Evolutionary conservation across 768 basidiomycete species (phyloP).

Genomic region (Boletus vinaceobasis): DNA sequence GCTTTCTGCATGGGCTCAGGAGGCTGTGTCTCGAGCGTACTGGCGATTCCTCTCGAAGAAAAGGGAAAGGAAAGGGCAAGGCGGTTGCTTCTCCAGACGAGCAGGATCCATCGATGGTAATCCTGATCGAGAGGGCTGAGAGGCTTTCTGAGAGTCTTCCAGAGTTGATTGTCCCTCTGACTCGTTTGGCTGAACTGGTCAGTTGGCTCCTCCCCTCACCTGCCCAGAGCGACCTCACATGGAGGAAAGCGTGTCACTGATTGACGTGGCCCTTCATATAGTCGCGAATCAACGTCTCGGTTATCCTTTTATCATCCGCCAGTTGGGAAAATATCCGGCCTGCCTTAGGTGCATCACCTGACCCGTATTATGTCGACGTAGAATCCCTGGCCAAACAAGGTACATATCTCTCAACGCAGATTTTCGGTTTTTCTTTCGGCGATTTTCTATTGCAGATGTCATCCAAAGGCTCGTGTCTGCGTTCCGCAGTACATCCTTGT

Average conservation of each 20-base stretch:
- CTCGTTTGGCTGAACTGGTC: constrained; percentile 71
- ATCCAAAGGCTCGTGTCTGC: constrained; percentile 38
- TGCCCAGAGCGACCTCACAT: background rate
- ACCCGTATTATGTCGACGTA: constrained; percentile 67
- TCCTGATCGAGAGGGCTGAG: constrained; percentile 68
- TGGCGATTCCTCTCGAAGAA: constrained; percentile 12
- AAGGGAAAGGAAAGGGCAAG: constrained; percentile 34
- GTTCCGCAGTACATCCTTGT: constrained; percentile 27
- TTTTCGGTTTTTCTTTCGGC: background rate
- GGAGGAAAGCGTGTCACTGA: background rate
- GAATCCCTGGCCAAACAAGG: constrained; percentile 55
- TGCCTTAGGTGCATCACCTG: constrained; percentile 62
- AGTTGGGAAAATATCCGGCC: constrained; percentile 76
- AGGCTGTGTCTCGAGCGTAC: constrained; percentile 31
- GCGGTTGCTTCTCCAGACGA: constrained; percentile 11
- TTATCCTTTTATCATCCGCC: constrained; percentile 61
- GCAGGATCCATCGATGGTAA: constrained; percentile 42
- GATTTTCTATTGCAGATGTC: constrained; percentile 24
- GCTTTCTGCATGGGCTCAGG: constrained; percentile 64
- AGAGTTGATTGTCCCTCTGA: constrained; percentile 65
- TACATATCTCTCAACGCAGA: constrained; percentile 23
- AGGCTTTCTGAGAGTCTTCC: constrained; percentile 58
- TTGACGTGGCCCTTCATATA: constrained; percentile 32
- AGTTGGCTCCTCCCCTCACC: constrained; percentile 14
- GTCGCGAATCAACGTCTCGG: constrained; percentile 57